Percentiles rank a stretch among this genome's conserved stretches.
Evolutionary conservation across 1,284 basidiomycete species (phyloP).

Genomic region (Trichosporon inkin): DNA sequence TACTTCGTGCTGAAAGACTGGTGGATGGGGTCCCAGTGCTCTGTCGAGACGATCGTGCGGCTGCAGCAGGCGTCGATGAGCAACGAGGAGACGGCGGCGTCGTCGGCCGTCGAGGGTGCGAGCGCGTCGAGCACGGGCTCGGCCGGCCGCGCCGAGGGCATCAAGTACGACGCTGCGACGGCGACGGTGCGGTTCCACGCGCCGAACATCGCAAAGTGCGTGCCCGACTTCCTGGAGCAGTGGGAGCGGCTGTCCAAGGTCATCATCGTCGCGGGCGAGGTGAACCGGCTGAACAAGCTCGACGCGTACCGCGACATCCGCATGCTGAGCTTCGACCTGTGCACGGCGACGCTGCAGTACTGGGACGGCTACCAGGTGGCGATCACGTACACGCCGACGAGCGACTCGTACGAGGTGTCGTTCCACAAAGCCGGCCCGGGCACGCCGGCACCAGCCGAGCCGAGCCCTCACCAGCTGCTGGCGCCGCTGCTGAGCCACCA

Average conservation of each 20-base stretch:
- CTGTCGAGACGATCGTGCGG: constrained; percentile 54
- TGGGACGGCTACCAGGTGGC: constrained; percentile 35
- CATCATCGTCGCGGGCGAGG: constrained; percentile 84
- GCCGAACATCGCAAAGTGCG: constrained; percentile 76
- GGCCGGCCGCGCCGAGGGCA: constrained; percentile 46
- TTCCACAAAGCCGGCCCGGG: constrained; percentile 25
- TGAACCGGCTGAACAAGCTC: constrained; percentile 71
- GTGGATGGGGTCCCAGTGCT: constrained; percentile 73
- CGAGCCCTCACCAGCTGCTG: constrained; percentile 38
- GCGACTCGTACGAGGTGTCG: constrained; percentile 43
- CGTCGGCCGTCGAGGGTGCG: constrained; percentile 35
- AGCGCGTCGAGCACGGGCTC: background rate
- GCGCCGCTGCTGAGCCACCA: constrained; percentile 36
- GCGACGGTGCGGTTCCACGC: constrained; percentile 81
- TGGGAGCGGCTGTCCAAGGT: constrained; percentile 88
- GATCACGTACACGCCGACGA: constrained; percentile 43
- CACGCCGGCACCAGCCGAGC: constrained; percentile 6
- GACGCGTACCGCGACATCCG: constrained; percentile 67
- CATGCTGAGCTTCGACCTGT: constrained; percentile 77
- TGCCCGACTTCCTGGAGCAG: constrained; percentile 80
- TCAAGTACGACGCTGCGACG: constrained; percentile 78
- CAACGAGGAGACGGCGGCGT: constrained; percentile 55
- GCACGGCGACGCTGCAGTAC: constrained; percentile 82
- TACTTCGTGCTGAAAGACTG: constrained; percentile 80
- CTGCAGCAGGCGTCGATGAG: constrained; percentile 73